These are phyloP conservation scores for Jimgerdemannia flammicorona DNA, from an alignment of 192 early-diverging fungal species.

Conservation along the genomic window DNA sequence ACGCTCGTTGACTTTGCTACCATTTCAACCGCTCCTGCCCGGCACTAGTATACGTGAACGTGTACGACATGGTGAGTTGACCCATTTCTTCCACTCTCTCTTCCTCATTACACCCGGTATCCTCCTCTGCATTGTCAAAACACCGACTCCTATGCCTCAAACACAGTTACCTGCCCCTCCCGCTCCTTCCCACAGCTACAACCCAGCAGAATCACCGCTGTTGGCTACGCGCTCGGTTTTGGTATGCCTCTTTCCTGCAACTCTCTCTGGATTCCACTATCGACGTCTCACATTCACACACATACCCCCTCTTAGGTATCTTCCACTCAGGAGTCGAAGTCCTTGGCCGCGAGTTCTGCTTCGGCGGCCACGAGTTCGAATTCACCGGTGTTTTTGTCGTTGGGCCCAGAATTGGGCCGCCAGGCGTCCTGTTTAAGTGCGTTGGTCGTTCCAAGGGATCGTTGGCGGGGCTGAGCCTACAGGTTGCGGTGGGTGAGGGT, in stretches of 20 bases:
- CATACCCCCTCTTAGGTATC: conserved; percentile 14
- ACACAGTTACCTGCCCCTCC: background rate
- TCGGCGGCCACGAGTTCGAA: conserved; percentile 32
- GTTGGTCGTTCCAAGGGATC: background rate
- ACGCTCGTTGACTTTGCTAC: too few relatives aligned
- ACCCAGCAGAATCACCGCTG: background rate
- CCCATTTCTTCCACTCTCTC: too few relatives aligned
- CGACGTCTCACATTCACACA: background rate
- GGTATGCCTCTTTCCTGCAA: background rate
- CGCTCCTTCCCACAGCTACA: background rate
- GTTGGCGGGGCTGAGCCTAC: background rate
- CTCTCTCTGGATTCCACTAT: background rate
- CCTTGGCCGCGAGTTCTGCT: conserved; percentile 28
- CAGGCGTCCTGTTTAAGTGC: conserved; percentile 21
- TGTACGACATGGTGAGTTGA: too few relatives aligned
- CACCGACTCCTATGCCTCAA: too few relatives aligned
- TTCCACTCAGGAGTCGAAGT: conserved; percentile 36
- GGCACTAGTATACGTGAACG: too few relatives aligned
- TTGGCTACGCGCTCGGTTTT: background rate
- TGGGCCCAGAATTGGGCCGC: conserved; percentile 25
- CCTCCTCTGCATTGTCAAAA: too few relatives aligned
- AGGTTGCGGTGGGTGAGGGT: background rate
- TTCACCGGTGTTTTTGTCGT: conserved; percentile 34
- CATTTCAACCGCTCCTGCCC: too few relatives aligned
- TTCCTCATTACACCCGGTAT: too few relatives aligned